Conservation (phyloP, 2,329 filamentous ascomycete species). For the Aspergillus sergii region DNA sequence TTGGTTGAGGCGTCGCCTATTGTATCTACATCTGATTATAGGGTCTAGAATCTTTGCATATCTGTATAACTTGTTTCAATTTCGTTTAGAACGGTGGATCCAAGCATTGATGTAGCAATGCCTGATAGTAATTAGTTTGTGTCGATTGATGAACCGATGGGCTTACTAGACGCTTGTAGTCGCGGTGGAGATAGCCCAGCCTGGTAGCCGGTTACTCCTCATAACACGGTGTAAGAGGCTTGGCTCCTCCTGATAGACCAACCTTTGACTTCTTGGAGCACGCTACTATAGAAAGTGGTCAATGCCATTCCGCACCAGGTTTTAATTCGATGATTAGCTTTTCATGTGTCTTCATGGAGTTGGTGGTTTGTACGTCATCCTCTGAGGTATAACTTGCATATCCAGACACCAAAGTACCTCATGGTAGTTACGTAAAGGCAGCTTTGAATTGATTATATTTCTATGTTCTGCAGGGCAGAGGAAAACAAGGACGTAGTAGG, state of each 20-base stretch:
- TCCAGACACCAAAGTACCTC: background rate
- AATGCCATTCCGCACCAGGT: background rate
- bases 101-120: background rate
- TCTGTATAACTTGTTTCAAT: constrained; percentile 5
- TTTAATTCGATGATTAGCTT: background rate
- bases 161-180: background rate
- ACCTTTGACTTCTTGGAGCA: background rate
- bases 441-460: background rate
- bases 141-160: background rate
- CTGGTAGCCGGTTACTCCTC: background rate
- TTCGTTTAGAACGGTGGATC: background rate
- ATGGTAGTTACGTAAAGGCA: background rate
- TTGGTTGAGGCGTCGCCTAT: constrained; percentile 24
- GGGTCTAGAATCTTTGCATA: constrained; percentile 17
- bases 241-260: background rate
- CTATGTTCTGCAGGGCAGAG: background rate
- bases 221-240: background rate
- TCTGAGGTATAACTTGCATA: background rate
- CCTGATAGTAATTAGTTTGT: background rate
- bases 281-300: background rate
- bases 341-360: background rate
- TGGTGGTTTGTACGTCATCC: background rate
- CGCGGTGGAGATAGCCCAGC: background rate
- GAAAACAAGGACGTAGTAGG: constrained; percentile 4
- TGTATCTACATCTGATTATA: constrained; percentile 25